Evolutionary conservation across 805 yeast species (phyloP).

Genomic region (Ascoidea tarda): DNA sequence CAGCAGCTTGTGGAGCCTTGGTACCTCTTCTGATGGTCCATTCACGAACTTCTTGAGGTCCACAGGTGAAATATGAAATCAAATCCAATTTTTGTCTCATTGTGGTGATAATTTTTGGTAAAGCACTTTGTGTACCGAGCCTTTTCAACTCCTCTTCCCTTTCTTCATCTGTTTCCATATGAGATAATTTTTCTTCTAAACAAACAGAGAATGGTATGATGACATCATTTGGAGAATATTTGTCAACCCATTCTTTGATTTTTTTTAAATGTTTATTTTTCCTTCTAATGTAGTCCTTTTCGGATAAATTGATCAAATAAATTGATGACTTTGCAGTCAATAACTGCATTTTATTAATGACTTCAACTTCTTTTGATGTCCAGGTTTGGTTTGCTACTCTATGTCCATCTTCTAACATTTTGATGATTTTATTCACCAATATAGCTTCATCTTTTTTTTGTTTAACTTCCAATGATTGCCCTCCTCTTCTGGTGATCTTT

Average conservation of each 20-base stretch:
- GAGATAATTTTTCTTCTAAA: constrained; percentile 83
- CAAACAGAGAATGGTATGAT: constrained; percentile 90
- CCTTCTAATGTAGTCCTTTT: constrained; percentile 76
- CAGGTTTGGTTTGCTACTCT: constrained; percentile 81
- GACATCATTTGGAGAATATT: constrained; percentile 75
- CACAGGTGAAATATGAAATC: constrained; percentile 92
- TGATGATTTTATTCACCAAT: constrained; percentile 60
- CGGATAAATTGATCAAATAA: constrained; percentile 80
- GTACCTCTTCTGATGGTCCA: constrained; percentile 93
- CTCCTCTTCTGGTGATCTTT: constrained; percentile 76
- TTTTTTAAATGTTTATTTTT: constrained; percentile 73
- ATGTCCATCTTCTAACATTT: constrained; percentile 67
- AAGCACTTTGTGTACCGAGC: constrained; percentile 61
- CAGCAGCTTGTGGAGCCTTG: constrained; percentile 98
- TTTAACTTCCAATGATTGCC: constrained; percentile 80
- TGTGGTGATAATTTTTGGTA: constrained; percentile 73
- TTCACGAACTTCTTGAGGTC: constrained; percentile 93
- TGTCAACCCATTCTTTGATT: constrained; percentile 86
- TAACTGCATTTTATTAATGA: constrained; percentile 72
- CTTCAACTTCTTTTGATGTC: constrained; percentile 85
- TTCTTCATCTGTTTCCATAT: constrained; percentile 75
- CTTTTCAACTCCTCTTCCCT: constrained; percentile 62
- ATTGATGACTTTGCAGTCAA: constrained; percentile 94
- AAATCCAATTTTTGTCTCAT: constrained; percentile 82
- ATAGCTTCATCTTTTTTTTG: constrained; percentile 76